A percentile compares a stretch with the other conserved stretches of the same genome.
Evolutionary conservation across 495 filamentous ascomycete species (phyloP).

Genomic region (Xylaria palmicola): DNA sequence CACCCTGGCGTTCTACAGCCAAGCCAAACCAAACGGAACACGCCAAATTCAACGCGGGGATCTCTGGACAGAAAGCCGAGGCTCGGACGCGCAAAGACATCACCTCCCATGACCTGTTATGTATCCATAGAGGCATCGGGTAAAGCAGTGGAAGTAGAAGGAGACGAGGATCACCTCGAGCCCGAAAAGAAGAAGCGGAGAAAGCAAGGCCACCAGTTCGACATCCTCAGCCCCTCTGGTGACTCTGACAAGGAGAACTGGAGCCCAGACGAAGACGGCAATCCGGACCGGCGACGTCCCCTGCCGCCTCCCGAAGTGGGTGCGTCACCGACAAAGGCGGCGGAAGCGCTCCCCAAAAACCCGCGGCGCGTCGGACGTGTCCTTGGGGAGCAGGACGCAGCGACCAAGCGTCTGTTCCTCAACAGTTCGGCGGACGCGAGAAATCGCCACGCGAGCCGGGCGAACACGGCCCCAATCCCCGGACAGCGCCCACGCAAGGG

Average conservation of each 20-base stretch:
- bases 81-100: conserved; percentile 53
- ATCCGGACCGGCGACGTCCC: conserved; percentile 32
- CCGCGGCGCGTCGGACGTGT: conserved; percentile 39
- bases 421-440: conserved; percentile 16
- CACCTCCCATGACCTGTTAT: conserved; percentile 5
- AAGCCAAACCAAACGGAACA: conserved; percentile 59
- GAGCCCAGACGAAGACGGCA: conserved; percentile 55
- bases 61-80: conserved; percentile 62
- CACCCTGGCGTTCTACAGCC: conserved; percentile 42
- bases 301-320: conserved; percentile 15
- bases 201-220: conserved; percentile 40
- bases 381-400: conserved; percentile 29
- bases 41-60: conserved; percentile 48
- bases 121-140: not conserved
- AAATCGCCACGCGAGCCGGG: conserved; percentile 18
- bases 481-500: conserved; percentile 9
- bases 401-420: conserved; percentile 20
- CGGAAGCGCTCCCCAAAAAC: conserved; percentile 19
- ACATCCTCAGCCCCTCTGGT: conserved; percentile 30
- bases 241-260: conserved; percentile 97
- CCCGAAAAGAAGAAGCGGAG: conserved; percentile 30
- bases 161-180: conserved; percentile 18
- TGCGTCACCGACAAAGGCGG: not conserved
- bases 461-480: conserved; percentile 33
- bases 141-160: conserved; percentile 13